A percentile compares a stretch with the other conserved stretches of the same genome.
Conservation (phyloP, 2,329 filamentous ascomycete genomes). For the Alternaria infectoria region DNA sequence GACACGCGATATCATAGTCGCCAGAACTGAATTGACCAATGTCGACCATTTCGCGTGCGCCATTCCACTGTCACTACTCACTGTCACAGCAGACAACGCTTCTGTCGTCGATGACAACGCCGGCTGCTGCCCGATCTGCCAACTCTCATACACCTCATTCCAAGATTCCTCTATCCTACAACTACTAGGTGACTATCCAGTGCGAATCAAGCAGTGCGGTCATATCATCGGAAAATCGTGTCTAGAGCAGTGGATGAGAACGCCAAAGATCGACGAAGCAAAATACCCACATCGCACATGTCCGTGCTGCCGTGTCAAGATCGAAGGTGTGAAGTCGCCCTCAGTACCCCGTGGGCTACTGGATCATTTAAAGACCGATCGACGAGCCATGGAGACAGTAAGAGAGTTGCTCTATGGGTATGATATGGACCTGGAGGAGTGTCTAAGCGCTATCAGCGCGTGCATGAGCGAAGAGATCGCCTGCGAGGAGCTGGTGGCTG, state of each 20-base stretch:
- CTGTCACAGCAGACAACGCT: neutral
- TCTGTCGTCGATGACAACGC: slow-evolving; percentile 14
- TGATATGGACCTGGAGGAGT: slow-evolving; percentile 19
- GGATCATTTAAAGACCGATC: slow-evolving; percentile 11
- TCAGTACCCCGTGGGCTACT: neutral
- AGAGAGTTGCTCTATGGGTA: slow-evolving; percentile 11
- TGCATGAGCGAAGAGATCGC: slow-evolving; percentile 30
- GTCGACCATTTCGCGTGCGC: slow-evolving; percentile 34
- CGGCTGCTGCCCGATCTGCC: slow-evolving; percentile 26
- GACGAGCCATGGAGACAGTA: slow-evolving; percentile 3
- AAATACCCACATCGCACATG: slow-evolving; percentile 29
- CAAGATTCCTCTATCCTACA: slow-evolving; percentile 11
- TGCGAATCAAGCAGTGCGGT: slow-evolving; percentile 35
- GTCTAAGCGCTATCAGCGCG: slow-evolving; percentile 10
- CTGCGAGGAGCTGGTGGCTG: slow-evolving; percentile 13
- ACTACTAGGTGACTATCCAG: slow-evolving; percentile 28
- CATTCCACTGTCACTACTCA: slow-evolving; percentile 15
- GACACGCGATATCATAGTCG: slow-evolving; percentile 1
- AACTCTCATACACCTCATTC: slow-evolving; percentile 24
- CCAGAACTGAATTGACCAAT: neutral
- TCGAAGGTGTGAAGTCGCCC: slow-evolving; percentile 15
- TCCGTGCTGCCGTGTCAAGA: slow-evolving; percentile 26
- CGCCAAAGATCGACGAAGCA: slow-evolving; percentile 25
- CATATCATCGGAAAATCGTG: slow-evolving; percentile 32
- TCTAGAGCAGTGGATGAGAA: slow-evolving; percentile 32